Evolutionary conservation across 768 basidiomycete species (phyloP).

Genomic region (Macrolepiota dolichaula): DNA sequence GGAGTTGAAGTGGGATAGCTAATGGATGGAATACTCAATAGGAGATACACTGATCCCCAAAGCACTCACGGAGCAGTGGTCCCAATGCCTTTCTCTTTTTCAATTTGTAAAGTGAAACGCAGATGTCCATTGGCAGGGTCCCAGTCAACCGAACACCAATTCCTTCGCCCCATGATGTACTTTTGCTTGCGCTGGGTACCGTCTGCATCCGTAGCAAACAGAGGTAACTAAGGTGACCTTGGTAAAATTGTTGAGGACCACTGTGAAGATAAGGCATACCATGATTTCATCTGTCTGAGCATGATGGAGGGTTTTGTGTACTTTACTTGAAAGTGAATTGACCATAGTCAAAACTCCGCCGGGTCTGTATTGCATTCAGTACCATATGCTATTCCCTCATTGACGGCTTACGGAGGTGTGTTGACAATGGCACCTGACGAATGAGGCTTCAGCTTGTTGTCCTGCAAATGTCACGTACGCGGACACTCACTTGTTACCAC

Average conservation of each 20-base stretch:
- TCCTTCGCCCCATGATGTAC: conserved; percentile 83
- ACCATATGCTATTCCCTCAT: background rate
- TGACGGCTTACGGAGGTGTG: conserved; percentile 69
- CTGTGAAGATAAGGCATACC: conserved; percentile 37
- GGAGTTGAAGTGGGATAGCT: conserved; percentile 5
- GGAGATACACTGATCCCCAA: no score
- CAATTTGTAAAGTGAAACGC: conserved; percentile 81
- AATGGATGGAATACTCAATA: background rate
- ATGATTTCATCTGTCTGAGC: conserved; percentile 84
- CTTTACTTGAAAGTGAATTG: conserved; percentile 72
- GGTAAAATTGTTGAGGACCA: background rate
- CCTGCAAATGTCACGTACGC: background rate
- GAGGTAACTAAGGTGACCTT: conserved; percentile 49
- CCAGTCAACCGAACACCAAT: conserved; percentile 77
- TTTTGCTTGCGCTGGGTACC: conserved; percentile 74
- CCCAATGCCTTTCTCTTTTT: conserved; percentile 79
- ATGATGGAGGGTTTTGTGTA: conserved; percentile 83
- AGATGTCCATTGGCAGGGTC: conserved; percentile 59
- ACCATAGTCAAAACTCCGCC: conserved; percentile 75
- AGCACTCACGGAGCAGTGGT: conserved; percentile 69
- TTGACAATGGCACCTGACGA: conserved; percentile 85
- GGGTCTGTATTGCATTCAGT: conserved; percentile 47
- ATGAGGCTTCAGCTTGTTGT: background rate
- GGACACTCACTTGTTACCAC: conserved; percentile 65
- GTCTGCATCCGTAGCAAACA: conserved; percentile 76